phyloP scores from a whole-genome alignment of 164 flowering plant species.

The Platanus orientalis region DNA sequence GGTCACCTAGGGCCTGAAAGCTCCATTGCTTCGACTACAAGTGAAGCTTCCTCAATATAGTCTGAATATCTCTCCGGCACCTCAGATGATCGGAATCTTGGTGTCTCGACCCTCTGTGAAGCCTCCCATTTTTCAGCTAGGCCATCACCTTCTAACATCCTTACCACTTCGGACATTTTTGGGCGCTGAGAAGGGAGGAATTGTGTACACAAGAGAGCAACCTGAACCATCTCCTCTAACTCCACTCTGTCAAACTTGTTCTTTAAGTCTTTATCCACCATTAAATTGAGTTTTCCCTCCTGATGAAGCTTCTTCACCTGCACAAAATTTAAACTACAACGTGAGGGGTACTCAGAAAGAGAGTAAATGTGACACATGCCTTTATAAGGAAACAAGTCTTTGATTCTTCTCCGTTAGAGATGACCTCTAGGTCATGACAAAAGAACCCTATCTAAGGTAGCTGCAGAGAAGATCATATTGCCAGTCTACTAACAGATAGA shows the following conservation, averaged over 20 bases:
- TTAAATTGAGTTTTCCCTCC: constrained; percentile 53
- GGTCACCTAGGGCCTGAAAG: constrained; percentile 80
- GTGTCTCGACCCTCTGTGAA: constrained; percentile 59
- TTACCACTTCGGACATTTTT: constrained; percentile 69
- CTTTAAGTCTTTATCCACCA: constrained; percentile 78
- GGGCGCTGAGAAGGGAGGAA: constrained; percentile 71
- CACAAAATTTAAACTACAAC: constrained; percentile 9
- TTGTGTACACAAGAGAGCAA: constrained; percentile 74
- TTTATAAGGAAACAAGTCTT: no score
- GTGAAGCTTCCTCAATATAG: constrained; percentile 65
- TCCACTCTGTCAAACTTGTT: constrained; percentile 53
- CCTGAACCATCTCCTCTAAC: constrained; percentile 74
- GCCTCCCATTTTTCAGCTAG: constrained; percentile 88
- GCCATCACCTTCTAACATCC: constrained; percentile 85
- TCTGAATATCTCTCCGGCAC: constrained; percentile 51
- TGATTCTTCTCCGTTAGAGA: no score
- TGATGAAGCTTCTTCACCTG: constrained; percentile 86
- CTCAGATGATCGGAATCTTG: constrained; percentile 43
- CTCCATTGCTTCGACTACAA: constrained; percentile 84
- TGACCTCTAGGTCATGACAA: no score
- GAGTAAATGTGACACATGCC: neutral
- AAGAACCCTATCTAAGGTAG: no score
- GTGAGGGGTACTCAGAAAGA: neutral
- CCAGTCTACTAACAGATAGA: no score
- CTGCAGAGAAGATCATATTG: no score